A percentile compares a stretch with the other conserved stretches of the same genome.
Evolutionary conservation across 495 filamentous ascomycete genomes (phyloP).

Genomic region (Daldinia bambusicola): DNA sequence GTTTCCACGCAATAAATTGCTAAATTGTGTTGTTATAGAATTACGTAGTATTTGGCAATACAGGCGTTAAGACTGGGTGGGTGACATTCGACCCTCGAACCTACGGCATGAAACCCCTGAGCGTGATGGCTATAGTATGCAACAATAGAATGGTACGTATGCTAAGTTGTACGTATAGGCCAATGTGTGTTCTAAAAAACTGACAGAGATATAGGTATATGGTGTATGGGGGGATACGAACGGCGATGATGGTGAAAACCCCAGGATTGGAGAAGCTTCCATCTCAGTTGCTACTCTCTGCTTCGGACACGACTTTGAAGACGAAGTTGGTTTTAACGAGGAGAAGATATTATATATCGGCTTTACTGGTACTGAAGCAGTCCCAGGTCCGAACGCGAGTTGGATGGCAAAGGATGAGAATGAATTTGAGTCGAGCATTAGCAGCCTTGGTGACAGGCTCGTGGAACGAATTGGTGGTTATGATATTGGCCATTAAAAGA

Average conservation of each 20-base stretch:
- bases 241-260: conserved; percentile 55
- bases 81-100: neutral
- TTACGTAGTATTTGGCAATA: conserved; percentile 1
- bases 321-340: conserved; percentile 58
- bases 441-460: conserved; percentile 55
- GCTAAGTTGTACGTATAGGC: neutral
- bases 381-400: conserved; percentile 56
- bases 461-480: neutral
- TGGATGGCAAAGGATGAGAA: conserved; percentile 55
- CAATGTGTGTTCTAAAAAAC: neutral
- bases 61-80: neutral
- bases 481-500: neutral
- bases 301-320: conserved; percentile 56
- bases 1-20: neutral
- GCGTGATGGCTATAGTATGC: neutral
- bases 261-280: conserved; percentile 64
- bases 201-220: conserved; percentile 55
- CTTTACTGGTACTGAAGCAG: conserved; percentile 58
- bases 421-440: conserved; percentile 60
- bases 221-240: conserved; percentile 73
- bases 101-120: neutral
- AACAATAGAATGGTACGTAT: neutral
- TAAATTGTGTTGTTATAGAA: neutral
- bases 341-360: conserved; percentile 64
- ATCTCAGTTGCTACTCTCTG: conserved; percentile 65